Percentiles rank a stretch among this genome's conserved stretches.
Evolutionary conservation across 2,329 filamentous ascomycete genomes (phyloP).

Genomic region (Aspergillus uvarum): DNA sequence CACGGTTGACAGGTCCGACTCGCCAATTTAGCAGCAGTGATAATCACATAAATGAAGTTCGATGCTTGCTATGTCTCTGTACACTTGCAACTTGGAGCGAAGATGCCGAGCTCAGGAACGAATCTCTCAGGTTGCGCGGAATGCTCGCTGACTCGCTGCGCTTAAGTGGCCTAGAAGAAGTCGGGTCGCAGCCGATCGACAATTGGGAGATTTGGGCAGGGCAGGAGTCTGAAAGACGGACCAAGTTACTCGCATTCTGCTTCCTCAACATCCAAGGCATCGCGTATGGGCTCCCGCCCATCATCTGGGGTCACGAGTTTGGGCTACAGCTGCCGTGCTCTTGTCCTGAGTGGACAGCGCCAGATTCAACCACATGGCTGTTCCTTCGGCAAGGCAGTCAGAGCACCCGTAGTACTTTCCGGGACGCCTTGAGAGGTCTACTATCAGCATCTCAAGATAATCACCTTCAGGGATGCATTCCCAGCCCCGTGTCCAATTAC

Average conservation of each 20-base stretch:
- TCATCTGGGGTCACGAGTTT: conserved; percentile 2
- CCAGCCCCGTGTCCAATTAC: conserved; percentile 6
- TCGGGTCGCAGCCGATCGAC: background rate
- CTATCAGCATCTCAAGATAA: background rate
- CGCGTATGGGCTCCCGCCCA: background rate
- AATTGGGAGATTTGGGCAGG: conserved; percentile 2
- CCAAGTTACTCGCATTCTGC: conserved; percentile 11
- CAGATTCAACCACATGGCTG: conserved; percentile 2
- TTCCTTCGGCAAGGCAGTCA: conserved; percentile 1
- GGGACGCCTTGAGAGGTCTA: background rate
- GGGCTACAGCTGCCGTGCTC: conserved; percentile 9
- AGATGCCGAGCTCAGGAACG: background rate
- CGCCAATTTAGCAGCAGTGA: background rate
- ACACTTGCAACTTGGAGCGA: conserved; percentile 5
- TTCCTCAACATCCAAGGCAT: conserved; percentile 8
- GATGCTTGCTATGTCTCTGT: conserved; percentile 6
- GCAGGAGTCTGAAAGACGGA: conserved; percentile 6
- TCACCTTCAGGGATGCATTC: background rate
- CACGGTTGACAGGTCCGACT: background rate
- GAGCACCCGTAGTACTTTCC: background rate
- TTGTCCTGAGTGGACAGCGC: conserved; percentile 9
- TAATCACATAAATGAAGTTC: conserved; percentile 7
- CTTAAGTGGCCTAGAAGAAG: background rate
- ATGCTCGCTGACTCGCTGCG: conserved; percentile 4
- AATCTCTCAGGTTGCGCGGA: background rate